phyloP scores from a whole-genome alignment of 441 rosid species.

The Kokia cookei region DNA sequence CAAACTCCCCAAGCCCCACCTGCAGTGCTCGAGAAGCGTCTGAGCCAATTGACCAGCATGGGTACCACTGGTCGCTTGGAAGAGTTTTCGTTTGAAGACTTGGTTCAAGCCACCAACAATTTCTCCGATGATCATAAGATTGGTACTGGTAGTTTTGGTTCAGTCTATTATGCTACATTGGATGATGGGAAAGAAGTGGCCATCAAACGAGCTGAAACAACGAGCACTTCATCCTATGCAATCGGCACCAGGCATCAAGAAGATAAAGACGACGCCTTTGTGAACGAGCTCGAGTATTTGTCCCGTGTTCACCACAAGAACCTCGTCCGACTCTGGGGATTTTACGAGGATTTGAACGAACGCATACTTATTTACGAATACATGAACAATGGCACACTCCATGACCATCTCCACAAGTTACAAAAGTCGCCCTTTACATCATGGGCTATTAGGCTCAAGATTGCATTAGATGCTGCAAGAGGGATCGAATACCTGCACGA shows the following conservation, averaged over 20 bases:
- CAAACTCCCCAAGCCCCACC: slow-evolving; percentile 5
- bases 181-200: slow-evolving; percentile 66
- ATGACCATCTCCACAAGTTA: slow-evolving; percentile 63
- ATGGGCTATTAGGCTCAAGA: slow-evolving; percentile 53
- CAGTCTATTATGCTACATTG: slow-evolving; percentile 50
- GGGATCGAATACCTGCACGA: slow-evolving; percentile 73
- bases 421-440: slow-evolving; percentile 36
- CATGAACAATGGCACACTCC: slow-evolving; percentile 62
- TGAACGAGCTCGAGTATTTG: slow-evolving; percentile 68
- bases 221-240: slow-evolving; percentile 18
- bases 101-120: slow-evolving; percentile 43
- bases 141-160: slow-evolving; percentile 75
- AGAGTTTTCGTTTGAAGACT: slow-evolving; percentile 44
- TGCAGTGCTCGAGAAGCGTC: slow-evolving; percentile 48
- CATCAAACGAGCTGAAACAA: slow-evolving; percentile 61
- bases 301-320: slow-evolving; percentile 75
- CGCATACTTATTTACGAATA: slow-evolving; percentile 56
- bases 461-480: slow-evolving; percentile 69
- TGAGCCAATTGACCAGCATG: slow-evolving; percentile 61
- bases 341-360: slow-evolving; percentile 59
- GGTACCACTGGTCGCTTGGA: slow-evolving; percentile 55
- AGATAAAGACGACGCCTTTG: slow-evolving; percentile 62
- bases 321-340: slow-evolving; percentile 63
- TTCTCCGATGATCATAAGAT: slow-evolving; percentile 51
- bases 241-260: slow-evolving; percentile 31